Base-by-base conservation (phyloP, 2,329 filamentous ascomycete species). In the Fonsecaea monophora region DNA sequence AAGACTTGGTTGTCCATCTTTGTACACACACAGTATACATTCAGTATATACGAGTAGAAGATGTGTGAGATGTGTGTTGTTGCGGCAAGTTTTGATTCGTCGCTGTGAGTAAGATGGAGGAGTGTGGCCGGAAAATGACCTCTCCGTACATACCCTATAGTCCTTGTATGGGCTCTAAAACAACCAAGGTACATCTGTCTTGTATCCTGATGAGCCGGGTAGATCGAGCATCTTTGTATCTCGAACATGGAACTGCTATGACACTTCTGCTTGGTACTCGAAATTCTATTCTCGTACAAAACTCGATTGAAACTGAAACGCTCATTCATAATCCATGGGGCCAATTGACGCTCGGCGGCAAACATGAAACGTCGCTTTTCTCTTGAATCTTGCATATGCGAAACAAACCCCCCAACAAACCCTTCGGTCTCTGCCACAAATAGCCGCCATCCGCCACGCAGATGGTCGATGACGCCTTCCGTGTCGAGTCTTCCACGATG, bases 381-480 rank as follows among this genome's bases (percentile, higher is more conserved):
- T 25, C 3, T 25, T 25, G 2, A 25, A 25, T 25, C 25, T 25
- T 25, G 25, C 2, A 25, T 25, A 40, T 32, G 13, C 50, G 48
- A 63, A 60, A 62, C 60, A 56, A 6, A n/a, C n/a, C 35, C 48
- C 15, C 55, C 54, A 63, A 60, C 25, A 55, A 40, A 21, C 53
- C 53, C 21, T 53, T 38, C 25, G 21, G 21, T 58, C 59, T 55
- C 54, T 63, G 65, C 65, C 65, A 55, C 60, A 37, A 63, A 60
- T 67, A 67, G 60, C 63, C 65, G 65, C 65, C 65, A 38, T 18
- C 10, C 15, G n/a, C 56, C 34, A 12, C 37, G 15, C 53, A 48
- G 8, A 37, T 25, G 38, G 50, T 48, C 63, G 37, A 65, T 64
- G 55, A 64, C 66, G 58, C 37, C 21, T 63, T 34, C 21, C 13